A percentile compares a stretch with the other conserved stretches of the same genome.
These are phyloP conservation scores for Rubia balearica DNA, from an alignment of 305 asterid species.

Conservation along the genomic window DNA sequence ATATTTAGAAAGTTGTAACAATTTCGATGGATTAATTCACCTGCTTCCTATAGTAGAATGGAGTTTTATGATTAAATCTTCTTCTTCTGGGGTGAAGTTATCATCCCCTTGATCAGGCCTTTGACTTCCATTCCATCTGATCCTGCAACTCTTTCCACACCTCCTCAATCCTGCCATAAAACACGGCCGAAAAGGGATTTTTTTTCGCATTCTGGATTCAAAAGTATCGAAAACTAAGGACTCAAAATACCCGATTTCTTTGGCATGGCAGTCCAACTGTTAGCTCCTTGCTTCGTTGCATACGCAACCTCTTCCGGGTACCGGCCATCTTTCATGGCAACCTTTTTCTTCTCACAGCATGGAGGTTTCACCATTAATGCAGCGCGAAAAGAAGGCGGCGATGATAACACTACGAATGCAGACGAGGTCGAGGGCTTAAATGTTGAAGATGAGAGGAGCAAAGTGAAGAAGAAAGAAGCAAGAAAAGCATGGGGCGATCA, in stretches of 20 bases:
- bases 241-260: slow-evolving; percentile 34
- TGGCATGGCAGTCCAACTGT: slow-evolving; percentile 33
- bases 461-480: slow-evolving; percentile 39
- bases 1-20: neutral
- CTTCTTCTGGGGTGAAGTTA: slow-evolving; percentile 71
- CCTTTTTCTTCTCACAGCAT: slow-evolving; percentile 31
- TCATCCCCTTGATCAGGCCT: slow-evolving; percentile 34
- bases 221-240: neutral
- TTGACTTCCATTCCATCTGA: slow-evolving; percentile 31
- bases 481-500: slow-evolving; percentile 29
- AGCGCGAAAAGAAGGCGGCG: neutral
- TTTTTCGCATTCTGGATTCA: neutral
- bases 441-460: slow-evolving; percentile 28
- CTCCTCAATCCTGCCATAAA: slow-evolving; percentile 38
- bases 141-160: slow-evolving; percentile 47
- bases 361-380: slow-evolving; percentile 47
- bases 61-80: slow-evolving; percentile 72
- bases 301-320: slow-evolving; percentile 34
- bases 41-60: slow-evolving; percentile 89
- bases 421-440: slow-evolving; percentile 15
- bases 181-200: neutral
- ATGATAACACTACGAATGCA: slow-evolving; percentile 2
- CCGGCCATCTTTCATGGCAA: slow-evolving; percentile 26
- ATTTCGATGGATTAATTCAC: slow-evolving; percentile 22
- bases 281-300: slow-evolving; percentile 34